Evolutionary conservation across 257 asterid genomes (phyloP), one percentile per base, ranked within the genome.

Genomic region (Lantana camara): DNA sequence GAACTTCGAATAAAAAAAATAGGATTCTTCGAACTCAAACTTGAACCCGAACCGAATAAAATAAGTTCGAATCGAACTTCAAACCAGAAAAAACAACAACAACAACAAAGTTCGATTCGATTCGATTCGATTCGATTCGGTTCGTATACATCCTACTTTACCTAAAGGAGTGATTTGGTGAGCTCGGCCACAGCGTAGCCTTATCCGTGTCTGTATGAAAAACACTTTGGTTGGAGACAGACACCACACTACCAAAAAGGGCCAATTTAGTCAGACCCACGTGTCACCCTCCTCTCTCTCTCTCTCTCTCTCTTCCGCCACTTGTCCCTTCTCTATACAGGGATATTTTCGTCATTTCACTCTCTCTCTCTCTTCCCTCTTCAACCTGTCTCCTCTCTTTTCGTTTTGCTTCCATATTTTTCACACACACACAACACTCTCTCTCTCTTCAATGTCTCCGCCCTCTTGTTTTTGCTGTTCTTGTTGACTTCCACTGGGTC

Each of bases 261-360:
- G 71, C 68, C 79, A 73, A 70, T 80, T 78, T 79, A 72, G 48
- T 59, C 80, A 62, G 65, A 66, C 80, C 90, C 83, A 90, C 92
- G 96, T 82, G 95, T 85, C 91, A 46, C 40, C 75, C 64, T 40
- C 48, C 23, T 17, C 48, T 66, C 79, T 40, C 32, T 27, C 48
- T 66, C 79, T 40, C 32, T 27, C 76, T 57, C 67, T 19, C 63
- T 7, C 52, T 50, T 59, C 78, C 70, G 89, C 88, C 95, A 84
- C 95, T 71, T 89, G 95, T 83, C 85, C 77, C 60, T 49, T 23
- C 73, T 57, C 15, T 42, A 22, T 63, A 64, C 54, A 19, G 55
- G 87, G 79, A 7, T 30, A 46, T 57, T 79, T 69, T 67, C 60
- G 91, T 79, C 87, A 57, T 80, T 72, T 22, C 7, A 3, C 17